A percentile compares a stretch with the other conserved stretches of the same genome.
phyloP scores from a whole-genome alignment of 139 green algal genomes.

The Coelastrella sp. region DNA sequence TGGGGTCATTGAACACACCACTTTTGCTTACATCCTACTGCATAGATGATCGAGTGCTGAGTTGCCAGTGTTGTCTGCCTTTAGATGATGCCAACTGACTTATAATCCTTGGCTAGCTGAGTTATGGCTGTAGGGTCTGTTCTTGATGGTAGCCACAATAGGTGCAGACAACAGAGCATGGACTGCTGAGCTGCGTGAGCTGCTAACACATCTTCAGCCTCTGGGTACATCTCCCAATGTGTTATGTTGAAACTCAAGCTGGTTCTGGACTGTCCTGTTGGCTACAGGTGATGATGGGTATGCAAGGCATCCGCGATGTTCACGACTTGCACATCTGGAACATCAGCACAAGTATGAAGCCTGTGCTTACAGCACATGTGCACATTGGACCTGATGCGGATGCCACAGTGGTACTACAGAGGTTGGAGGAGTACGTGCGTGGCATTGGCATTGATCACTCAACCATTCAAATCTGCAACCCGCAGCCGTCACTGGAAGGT shows the following conservation, averaged over 20 bases:
- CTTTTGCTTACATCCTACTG: background rate
- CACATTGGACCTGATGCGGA: constrained; percentile 55
- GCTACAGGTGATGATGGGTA: background rate
- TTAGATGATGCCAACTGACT: too few species aligned
- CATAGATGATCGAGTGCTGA: background rate
- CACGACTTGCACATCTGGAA: constrained; percentile 95
- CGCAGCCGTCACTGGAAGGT: background rate
- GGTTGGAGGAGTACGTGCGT: constrained; percentile 60
- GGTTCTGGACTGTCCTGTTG: background rate
- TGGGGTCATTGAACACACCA: background rate
- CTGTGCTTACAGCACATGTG: constrained; percentile 85
- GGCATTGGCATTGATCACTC: constrained; percentile 79
- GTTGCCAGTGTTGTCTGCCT: too few species aligned
- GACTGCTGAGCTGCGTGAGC: too few species aligned
- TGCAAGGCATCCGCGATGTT: constrained; percentile 84
- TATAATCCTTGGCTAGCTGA: too few species aligned
- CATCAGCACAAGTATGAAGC: constrained; percentile 81
- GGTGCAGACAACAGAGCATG: too few species aligned
- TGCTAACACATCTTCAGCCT: background rate
- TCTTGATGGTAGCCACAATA: too few species aligned
- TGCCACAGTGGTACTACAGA: constrained; percentile 52
- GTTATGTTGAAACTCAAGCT: background rate
- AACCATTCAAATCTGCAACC: constrained; percentile 83
- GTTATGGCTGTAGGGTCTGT: too few species aligned
- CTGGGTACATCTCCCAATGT: background rate